Conservation (phyloP, 768 basidiomycete species). For the Sarcodon aspratus region DNA sequence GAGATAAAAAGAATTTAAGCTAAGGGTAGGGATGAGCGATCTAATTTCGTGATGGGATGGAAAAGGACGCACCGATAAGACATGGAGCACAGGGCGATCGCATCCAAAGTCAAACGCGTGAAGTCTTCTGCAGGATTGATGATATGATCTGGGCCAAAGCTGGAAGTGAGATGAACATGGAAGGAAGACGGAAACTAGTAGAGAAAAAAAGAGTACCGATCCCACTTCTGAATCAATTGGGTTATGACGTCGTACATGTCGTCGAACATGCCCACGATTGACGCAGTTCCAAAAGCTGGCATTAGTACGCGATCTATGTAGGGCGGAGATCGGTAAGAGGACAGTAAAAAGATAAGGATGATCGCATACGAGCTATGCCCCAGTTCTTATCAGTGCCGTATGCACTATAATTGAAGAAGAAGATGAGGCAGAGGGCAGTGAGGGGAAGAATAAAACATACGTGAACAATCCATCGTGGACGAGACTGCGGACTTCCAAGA, state of each 20-base stretch:
- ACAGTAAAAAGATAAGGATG: too few relatives aligned
- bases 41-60: not conserved
- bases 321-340: too few relatives aligned
- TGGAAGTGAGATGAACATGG: conserved; percentile 5
- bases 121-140: conserved; percentile 36
- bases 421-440: not conserved
- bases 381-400: conserved; percentile 30
- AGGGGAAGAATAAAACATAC: conserved; percentile 3
- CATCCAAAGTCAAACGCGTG: conserved; percentile 36
- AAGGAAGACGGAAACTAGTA: not conserved
- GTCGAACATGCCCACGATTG: conserved; percentile 33
- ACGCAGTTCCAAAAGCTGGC: conserved; percentile 29
- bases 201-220: conserved; percentile 16
- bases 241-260: conserved; percentile 34
- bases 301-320: conserved; percentile 25
- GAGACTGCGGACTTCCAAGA: conserved; percentile 23
- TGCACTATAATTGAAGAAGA: conserved; percentile 14
- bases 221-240: conserved; percentile 34
- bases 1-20: conserved; percentile 36
- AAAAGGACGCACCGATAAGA: conserved; percentile 18
- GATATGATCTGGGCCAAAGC: conserved; percentile 28
- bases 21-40: conserved; percentile 6
- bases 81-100: conserved; percentile 34
- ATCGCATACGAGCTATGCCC: conserved; percentile 29
- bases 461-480: conserved; percentile 32